Base-by-base conservation (phyloP, 257 asterid genomes). In the Solanum lignicaule region DNA sequence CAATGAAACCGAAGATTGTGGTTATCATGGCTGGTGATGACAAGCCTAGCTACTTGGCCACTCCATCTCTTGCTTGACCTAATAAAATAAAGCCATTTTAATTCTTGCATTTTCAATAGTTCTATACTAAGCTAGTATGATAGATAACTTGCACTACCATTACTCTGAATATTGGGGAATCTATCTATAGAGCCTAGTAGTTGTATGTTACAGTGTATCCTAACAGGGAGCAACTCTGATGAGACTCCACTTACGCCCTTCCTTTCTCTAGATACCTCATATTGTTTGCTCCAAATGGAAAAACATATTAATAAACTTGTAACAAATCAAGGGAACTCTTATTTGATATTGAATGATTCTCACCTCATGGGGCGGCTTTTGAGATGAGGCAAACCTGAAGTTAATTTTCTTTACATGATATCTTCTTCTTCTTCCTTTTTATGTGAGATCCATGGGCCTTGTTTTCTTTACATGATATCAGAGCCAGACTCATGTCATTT, bases 1-100 rank as follows among this genome's bases (percentile, higher is more conserved):
- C 48, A 66, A 38, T 88, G 92, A 89, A 88, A 87, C 91, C 60
- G 52, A 88, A 87, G 43, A 86, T 69, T 27, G 89, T 89, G 75
- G 91, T 73, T 87, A 71, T 69, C 74, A 90, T 91, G 92, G 92
- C 92, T 55, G 94, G 94, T 71, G 92, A 91, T 76, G 89, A 88
- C 86, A 88, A 88, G 89, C 93, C 93, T 12, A 92, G 92, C 43
- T 87, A 88, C 83, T 83, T 92, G 38, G 94, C 93, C 3, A 87
- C 85, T 55, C 92, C 94, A 6, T 81, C 85, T 81, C 85, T 81
- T 18, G 20, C 41, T 29, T 81, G 31, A 81, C 36, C 39, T 9
- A 46, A 35, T 9, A 29, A 5, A 5, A 46, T 3, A 3, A 81
- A 46, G 4, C 16, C 32, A 46, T 2, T 27, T 9, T 81, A 5